Evolutionary conservation across 306 rosid species (phyloP), one percentile per base, ranked within the genome.

Genomic region (Lotus japonicus): DNA sequence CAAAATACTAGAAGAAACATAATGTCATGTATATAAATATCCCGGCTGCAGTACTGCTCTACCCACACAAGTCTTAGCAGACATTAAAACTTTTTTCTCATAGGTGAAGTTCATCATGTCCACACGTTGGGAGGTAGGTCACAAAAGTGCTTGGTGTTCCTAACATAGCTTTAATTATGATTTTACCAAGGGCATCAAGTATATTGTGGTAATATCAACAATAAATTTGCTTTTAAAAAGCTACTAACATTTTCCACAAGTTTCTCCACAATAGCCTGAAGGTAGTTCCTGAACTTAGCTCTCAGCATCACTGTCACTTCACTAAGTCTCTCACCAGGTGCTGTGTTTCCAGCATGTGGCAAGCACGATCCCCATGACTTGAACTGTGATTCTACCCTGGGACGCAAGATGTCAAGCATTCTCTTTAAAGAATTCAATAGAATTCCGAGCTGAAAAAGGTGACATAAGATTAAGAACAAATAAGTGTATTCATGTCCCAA

Each of bases 241-340:
- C 58, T 70, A 86, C 96, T 73, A 68, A 95, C 99, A 83, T 95
- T 95, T 68, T 88, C 99, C 10, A 71, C 79, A 4, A 95, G 95
- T 70, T 88, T 95, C 80, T 95, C 99, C 72, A 91, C 96, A 6
- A 87, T 85, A 46, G 95, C 96, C 73, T 90, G 99, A 31, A 95
- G 13, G 74, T 91, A 87, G 71, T 85, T 91, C 84, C 97, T 84
- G 65, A 95, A 95, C 81, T 95, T 95, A 2, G 99, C 89, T 73
- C 99, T 88, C 68, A 91, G 81, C 97, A 95, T 95, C 73, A 95
- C 99, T 2, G 99, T 87, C 52, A 95, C 99, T 83, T 95, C 99
- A 57, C 97, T 95, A 48, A 95, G 97, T 73, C 92, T 86, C 78
- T 95, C 99, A 61, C 97, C 99, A 51, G 99, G 97, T 70, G 82